Evolutionary conservation across 2,329 filamentous ascomycete species (phyloP).

Genomic region (Catunica adiposa): DNA sequence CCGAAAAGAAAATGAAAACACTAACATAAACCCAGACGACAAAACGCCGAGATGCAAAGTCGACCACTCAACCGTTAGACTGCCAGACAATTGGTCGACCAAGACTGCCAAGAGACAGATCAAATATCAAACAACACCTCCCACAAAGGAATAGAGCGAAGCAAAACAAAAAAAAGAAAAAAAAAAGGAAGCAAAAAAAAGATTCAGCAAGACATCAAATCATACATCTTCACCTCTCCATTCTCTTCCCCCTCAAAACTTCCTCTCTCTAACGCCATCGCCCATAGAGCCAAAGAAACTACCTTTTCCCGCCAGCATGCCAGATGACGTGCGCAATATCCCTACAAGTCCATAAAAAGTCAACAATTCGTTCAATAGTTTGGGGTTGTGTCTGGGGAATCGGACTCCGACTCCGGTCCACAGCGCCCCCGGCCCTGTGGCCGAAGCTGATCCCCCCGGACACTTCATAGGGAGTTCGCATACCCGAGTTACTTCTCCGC

Average conservation of each 20-base stretch:
- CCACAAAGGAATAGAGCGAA: background rate
- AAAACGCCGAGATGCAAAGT: background rate
- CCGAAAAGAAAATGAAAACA: constrained; percentile 1
- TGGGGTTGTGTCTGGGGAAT: background rate
- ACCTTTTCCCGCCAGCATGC: constrained; percentile 52
- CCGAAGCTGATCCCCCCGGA: too few species aligned
- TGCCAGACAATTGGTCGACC: background rate
- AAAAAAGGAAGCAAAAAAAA: constrained; percentile 6
- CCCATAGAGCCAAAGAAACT: constrained; percentile 8
- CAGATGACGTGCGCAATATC: constrained; percentile 57
- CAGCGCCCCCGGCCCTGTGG: too few species aligned
- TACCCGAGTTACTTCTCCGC: constrained; percentile 66
- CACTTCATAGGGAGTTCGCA: constrained; percentile 36
- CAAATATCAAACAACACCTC: background rate
- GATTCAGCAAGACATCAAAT: background rate
- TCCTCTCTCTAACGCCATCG: too few species aligned
- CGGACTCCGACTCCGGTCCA: too few species aligned
- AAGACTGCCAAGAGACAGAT: background rate
- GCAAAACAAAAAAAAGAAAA: background rate
- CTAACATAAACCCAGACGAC: background rate
- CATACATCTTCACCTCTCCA: too few species aligned
- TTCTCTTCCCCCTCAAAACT: background rate
- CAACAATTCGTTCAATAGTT: constrained; percentile 53
- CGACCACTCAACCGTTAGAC: too few species aligned
- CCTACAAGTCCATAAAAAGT: constrained; percentile 59